Evolutionary conservation across 2,329 filamentous ascomycete genomes (phyloP), one percentile per base, ranked within the genome.

Genomic region (Exserohilum rostratum): DNA sequence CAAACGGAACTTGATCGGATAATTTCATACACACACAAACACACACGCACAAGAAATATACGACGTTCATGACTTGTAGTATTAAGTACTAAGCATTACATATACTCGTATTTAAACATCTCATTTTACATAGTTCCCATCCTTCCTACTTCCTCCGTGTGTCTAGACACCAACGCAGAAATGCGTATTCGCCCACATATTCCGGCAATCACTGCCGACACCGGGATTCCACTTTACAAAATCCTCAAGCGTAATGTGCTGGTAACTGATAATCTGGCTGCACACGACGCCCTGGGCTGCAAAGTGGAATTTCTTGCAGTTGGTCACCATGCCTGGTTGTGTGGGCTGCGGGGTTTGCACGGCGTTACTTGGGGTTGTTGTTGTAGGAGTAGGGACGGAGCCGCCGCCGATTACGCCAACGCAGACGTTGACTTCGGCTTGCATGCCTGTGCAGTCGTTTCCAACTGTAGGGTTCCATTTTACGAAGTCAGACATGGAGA

Each of bases 231-330:
- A 62, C 3, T 37, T 30, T 1, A 44, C 30, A 29, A 60, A 51
- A 2, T 62, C n/a, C 6, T 44, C 17, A 2, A 40, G 25, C 9
- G 15, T 42, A 29, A 58, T 58, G 6, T 46, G 34, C 5, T 46
- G n/a, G 40, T 44, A 56, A 17, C 17, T 22, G 3, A 15, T 55
- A 30, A 34, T 35, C 38, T 20, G 18, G 11, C 20, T 53, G 17
- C 51, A 54, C 5, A n/a, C 20, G 11, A 31, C 25, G 6, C 40
- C 46, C 18, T 33, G n/a, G 4, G 20, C 45, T 2, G 47, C 53
- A 2, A 37, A 40, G 38, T 60, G 43, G 34, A 58, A 56, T 3
- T 31, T 52, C 7, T 55, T 43, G 49, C 54, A 60, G 43, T 58
- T 60, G 5, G n/a, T 46, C 1, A 59, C 50, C 40, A 61, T 61